These are phyloP conservation scores for Jimgerdemannia lactiflua DNA, from an alignment of 192 early-diverging fungal species.

Conservation along the genomic window DNA sequence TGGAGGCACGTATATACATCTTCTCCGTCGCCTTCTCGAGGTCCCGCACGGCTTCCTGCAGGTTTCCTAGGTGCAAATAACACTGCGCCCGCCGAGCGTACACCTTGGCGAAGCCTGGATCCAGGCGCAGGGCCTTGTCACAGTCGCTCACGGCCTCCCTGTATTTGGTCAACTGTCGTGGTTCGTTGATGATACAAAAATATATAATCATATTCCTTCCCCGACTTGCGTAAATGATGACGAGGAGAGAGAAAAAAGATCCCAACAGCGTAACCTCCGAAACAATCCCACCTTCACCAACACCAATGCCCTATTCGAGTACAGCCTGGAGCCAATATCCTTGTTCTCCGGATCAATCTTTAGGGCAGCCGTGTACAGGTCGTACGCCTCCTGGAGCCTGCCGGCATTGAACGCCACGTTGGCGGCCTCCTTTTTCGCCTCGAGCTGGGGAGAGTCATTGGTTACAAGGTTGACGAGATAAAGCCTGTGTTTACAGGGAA, in stretches of 20 bases:
- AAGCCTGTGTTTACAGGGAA: too few species aligned
- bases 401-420: conserved; percentile 70
- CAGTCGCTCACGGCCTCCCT: conserved; percentile 59
- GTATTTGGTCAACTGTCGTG: too few species aligned
- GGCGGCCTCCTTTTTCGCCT: conserved; percentile 63
- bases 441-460: too few species aligned
- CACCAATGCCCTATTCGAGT: conserved; percentile 76
- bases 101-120: conserved; percentile 65
- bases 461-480: too few species aligned
- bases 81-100: conserved; percentile 76
- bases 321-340: conserved; percentile 61
- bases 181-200: too few species aligned
- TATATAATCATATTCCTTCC: too few species aligned
- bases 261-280: too few species aligned
- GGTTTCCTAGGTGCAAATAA: conserved; percentile 66
- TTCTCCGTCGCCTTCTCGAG: conserved; percentile 59
- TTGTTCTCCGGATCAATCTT: conserved; percentile 63
- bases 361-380: conserved; percentile 64
- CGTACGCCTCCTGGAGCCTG: conserved; percentile 58
- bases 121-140: conserved; percentile 62
- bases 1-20: conserved; percentile 61
- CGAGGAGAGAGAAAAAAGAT: too few species aligned
- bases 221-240: too few species aligned
- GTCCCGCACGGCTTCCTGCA: conserved; percentile 77
- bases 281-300: conserved; percentile 59